Base-by-base conservation (phyloP, 495 filamentous ascomycete genomes). In the Podospora bellae-mahoneyi region DNA sequence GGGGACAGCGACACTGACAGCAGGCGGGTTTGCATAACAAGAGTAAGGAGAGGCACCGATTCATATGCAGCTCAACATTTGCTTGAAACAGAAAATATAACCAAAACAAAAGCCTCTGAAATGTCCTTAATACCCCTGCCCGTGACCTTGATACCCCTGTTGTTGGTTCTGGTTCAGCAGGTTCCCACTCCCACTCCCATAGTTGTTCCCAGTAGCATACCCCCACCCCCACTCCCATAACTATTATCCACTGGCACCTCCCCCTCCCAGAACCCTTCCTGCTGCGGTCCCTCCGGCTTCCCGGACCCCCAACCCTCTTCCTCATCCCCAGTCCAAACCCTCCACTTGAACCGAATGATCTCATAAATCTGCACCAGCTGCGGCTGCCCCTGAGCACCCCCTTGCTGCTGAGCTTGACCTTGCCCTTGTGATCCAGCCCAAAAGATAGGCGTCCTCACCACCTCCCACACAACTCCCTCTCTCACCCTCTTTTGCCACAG, bases 361-460 rank as follows among this genome's bases (percentile, higher is more conserved):
- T 72, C 71, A 58, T 69, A 72, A 34, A 69, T 53, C 67, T 67
- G 64, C 67, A 72, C 48, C 48, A 72, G 28, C n/a, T 48, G 44
- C 15, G 28, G 13, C 3, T 32, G 6, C 2, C 67, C 62, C n/a
- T 58, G 55, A 18, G 6, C 55, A 48, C 39, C 39, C 5, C 39
- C 39, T 48, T 48, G 39, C 1, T 48, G 39, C 15, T 48, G 39
- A n/a, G 9, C 56, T 32, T 61, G 23, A 30, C 3, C 59, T 20
- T 65, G 55, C 54, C 26, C 62, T 16, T 26, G 23, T n/a, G 57
- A 30, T 19, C 44, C 57, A 2, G 28, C 39, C 71, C 66, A 68
- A 26, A 73, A 73, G 3, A 73, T 69, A 1, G 71, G 71, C 30
- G 30, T 61, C 28, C 71, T 48, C 7, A 64, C 56, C 34, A 73